Evolutionary conservation across 2,329 filamentous ascomycete genomes (phyloP), one percentile per base, ranked within the genome.

Genomic region (Aspergillus sergii): DNA sequence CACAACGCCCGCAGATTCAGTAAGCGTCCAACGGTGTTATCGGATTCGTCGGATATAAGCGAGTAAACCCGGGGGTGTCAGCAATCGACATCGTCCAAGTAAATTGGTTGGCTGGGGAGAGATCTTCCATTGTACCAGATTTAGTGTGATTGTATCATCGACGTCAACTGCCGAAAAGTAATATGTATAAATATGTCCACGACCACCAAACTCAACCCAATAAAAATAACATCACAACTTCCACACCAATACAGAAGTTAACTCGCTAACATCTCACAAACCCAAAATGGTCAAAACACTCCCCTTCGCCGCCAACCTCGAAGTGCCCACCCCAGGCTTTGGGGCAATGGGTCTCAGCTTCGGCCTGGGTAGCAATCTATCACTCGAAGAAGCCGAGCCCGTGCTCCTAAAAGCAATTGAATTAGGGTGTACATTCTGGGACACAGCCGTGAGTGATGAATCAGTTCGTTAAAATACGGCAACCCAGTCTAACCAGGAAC

Each of bases 331-430:
- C 6, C 81, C 82, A 1, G 82, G 82, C 58, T 84, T 84, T 61
- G 82, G 83, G 23, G 81, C 81, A 12, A 85, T 84, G 82, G 83
- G 83, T 9, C 68, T 84, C 14, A 82, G 75, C 64, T 79, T 78
- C 61, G 80, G 76, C 4, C 53, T 83, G 23, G 82, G 82, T 5
- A 76, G 56, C 43, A 80, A 82, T 61, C 66, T 84, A 4, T 79
- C 65, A 34, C 67, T 77, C 1, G 81, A 84, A 59, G 66, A 84
- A 66, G 81, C 82, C 5, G 82, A 84, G 64, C 82, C 81, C 14
- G 81, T 84, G 0, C 73, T 85, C 0, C 64, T 83, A 28, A 85
- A 84, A 64, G 83, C 83, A 0, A 76, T 84, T 59, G 79, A 82
- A 57, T 66, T 82, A 0, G 80, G 80, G 4, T 82, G 80, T 62